These are phyloP conservation scores for Metschnikowia borealis DNA, from an alignment of 805 yeast species.

Conservation along the genomic window DNA sequence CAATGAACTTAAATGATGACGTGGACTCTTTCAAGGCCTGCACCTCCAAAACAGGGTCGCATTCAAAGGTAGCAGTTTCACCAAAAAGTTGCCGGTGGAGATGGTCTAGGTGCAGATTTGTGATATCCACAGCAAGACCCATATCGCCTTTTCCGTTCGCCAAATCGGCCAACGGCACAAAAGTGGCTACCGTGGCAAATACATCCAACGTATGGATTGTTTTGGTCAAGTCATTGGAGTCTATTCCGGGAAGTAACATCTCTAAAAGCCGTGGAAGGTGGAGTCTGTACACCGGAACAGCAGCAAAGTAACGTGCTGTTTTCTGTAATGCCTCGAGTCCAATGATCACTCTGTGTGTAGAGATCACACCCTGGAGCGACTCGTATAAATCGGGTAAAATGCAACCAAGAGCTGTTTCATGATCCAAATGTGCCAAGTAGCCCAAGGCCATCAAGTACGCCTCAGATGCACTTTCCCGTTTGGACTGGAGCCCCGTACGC, in stretches of 20 bases:
- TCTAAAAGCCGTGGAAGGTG: conserved; percentile 75
- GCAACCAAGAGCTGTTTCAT: conserved; percentile 50
- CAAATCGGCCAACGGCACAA: conserved; percentile 67
- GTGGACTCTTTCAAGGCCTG: conserved; percentile 71
- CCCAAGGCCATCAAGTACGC: conserved; percentile 58
- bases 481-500: conserved; percentile 74
- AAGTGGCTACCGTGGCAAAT: conserved; percentile 65
- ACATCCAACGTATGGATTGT: conserved; percentile 66
- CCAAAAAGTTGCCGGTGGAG: conserved; percentile 43
- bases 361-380: conserved; percentile 61
- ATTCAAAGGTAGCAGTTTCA: conserved; percentile 8
- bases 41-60: conserved; percentile 45
- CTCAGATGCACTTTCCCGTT: conserved; percentile 51
- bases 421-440: conserved; percentile 59
- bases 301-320: conserved; percentile 62
- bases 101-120: conserved; percentile 58
- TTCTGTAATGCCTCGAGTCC: conserved; percentile 67
- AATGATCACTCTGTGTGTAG: conserved; percentile 74
- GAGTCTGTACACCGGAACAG: conserved; percentile 59
- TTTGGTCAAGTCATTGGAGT: conserved; percentile 77
- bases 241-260: conserved; percentile 75
- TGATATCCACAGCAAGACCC: conserved; percentile 46
- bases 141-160: conserved; percentile 42
- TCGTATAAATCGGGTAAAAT: conserved; percentile 72
- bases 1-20: conserved; percentile 58